phyloP scores from a whole-genome alignment of 352 stramenopile genomes.

The Phytophthora vignae region DNA sequence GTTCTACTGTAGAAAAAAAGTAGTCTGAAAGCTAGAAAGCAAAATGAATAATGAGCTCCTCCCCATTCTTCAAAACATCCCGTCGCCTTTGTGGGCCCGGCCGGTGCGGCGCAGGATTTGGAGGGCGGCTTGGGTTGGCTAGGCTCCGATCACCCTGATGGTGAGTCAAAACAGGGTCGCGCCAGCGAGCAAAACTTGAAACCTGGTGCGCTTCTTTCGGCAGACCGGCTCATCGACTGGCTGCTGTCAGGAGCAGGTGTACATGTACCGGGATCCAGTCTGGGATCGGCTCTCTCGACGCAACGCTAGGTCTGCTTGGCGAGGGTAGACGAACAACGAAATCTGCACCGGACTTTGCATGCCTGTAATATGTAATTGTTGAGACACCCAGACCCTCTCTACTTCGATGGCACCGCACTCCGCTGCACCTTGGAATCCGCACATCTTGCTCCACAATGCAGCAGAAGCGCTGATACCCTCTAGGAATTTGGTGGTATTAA shows the following conservation, averaged over 20 bases:
- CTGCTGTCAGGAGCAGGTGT: constrained; percentile 12
- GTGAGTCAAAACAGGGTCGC: constrained; percentile 32
- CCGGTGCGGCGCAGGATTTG: constrained; percentile 21
- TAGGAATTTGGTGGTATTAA: not conserved
- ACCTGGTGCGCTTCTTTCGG: constrained; percentile 32
- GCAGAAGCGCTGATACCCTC: not conserved
- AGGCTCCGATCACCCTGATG: constrained; percentile 32
- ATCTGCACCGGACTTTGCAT: constrained; percentile 10
- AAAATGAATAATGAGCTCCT: constrained; percentile 34
- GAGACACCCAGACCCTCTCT: not conserved
- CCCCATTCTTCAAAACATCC: not conserved
- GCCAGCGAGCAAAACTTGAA: not conserved
- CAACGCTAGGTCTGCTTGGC: constrained; percentile 37
- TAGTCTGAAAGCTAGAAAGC: constrained; percentile 16
- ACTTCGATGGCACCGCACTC: constrained; percentile 4
- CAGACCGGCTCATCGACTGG: constrained; percentile 22
- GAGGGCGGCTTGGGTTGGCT: constrained; percentile 20
- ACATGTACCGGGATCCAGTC: constrained; percentile 16
- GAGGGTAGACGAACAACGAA: constrained; percentile 40
- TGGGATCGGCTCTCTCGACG: constrained; percentile 33
- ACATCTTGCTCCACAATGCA: too few species aligned
- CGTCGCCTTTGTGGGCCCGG: constrained; percentile 5
- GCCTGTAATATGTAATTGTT: constrained; percentile 3
- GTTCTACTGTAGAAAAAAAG: not conserved
- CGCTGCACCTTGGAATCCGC: not conserved